Conservation (phyloP, 805 yeast genomes). For the Sugiyamaella marilandica region DNA sequence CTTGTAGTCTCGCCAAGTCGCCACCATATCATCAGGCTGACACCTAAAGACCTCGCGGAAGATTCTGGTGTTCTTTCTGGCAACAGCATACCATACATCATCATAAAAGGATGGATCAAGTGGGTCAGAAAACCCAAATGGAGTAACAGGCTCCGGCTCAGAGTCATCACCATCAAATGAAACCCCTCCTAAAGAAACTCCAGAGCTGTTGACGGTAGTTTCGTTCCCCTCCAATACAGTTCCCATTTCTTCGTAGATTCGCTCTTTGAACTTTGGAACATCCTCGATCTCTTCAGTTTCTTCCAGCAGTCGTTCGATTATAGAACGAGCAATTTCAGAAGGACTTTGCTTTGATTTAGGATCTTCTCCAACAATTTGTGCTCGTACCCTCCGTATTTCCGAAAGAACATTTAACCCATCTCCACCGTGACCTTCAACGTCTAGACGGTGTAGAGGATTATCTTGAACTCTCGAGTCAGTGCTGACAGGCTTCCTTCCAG, state of each 20-base stretch:
- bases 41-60: constrained; percentile 83
- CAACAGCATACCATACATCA: constrained; percentile 79
- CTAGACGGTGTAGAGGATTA: constrained; percentile 57
- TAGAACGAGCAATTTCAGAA: constrained; percentile 16
- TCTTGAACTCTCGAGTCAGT: constrained; percentile 76
- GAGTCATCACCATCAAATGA: constrained; percentile 6
- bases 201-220: neutral
- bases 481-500: constrained; percentile 77
- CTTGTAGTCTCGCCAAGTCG: constrained; percentile 85
- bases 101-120: constrained; percentile 73
- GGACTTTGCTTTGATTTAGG: neutral
- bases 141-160: constrained; percentile 55
- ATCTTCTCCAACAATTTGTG: constrained; percentile 35
- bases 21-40: constrained; percentile 93
- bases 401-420: constrained; percentile 51
- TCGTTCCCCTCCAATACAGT: neutral
- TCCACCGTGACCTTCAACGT: constrained; percentile 70
- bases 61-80: constrained; percentile 74
- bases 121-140: constrained; percentile 87
- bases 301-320: constrained; percentile 46
- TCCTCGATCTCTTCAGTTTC: constrained; percentile 33
- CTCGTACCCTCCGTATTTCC: constrained; percentile 10
- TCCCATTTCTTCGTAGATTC: constrained; percentile 23
- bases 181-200: neutral
- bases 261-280: constrained; percentile 30